Percentiles rank a stretch among this genome's conserved stretches.
phyloP scores from a whole-genome alignment of 495 filamentous ascomycete species.

The Chaetomium cochliodes region DNA sequence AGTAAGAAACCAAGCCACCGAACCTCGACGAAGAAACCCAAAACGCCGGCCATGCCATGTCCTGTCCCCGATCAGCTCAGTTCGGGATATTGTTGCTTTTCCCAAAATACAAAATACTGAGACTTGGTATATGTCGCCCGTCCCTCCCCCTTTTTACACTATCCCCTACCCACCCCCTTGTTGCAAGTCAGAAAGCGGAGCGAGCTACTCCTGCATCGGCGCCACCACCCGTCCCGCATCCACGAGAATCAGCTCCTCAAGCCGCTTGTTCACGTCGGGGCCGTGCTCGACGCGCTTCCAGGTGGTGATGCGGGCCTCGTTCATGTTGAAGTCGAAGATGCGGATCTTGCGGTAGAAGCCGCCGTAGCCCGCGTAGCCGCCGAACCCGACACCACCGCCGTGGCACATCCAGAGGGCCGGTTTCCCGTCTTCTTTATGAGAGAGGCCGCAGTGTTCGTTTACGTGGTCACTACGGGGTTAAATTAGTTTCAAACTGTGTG shows the following conservation, averaged over 20 bases:
- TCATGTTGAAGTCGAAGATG: slow-evolving; percentile 90
- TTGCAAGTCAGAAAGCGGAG: background rate
- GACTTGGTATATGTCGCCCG: slow-evolving; percentile 2
- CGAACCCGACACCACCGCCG: slow-evolving; percentile 82
- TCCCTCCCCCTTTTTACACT: background rate
- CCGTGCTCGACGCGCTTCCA: slow-evolving; percentile 91
- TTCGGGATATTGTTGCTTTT: background rate
- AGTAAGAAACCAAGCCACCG: background rate
- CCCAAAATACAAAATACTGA: background rate
- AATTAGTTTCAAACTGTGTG: slow-evolving; percentile 8
- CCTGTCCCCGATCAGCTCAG: background rate
- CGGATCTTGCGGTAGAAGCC: slow-evolving; percentile 80
- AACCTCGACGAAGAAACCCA: background rate
- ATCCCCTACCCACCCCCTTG: background rate
- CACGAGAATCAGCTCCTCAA: slow-evolving; percentile 87
- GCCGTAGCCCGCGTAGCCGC: slow-evolving; percentile 88
- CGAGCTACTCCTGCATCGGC: slow-evolving; percentile 23
- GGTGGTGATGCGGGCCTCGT: slow-evolving; percentile 78
- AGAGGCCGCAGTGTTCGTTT: slow-evolving; percentile 90
- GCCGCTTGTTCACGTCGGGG: slow-evolving; percentile 59
- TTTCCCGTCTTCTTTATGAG: slow-evolving; percentile 51
- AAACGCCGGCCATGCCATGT: slow-evolving; percentile 9
- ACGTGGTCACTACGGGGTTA: slow-evolving; percentile 69
- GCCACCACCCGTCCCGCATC: slow-evolving; percentile 67
- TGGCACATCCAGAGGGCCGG: slow-evolving; percentile 98